Evolutionary conservation across 441 rosid species (phyloP), one percentile per base, ranked within the genome.

Genomic region (Euphorbia schlechtendalii): DNA sequence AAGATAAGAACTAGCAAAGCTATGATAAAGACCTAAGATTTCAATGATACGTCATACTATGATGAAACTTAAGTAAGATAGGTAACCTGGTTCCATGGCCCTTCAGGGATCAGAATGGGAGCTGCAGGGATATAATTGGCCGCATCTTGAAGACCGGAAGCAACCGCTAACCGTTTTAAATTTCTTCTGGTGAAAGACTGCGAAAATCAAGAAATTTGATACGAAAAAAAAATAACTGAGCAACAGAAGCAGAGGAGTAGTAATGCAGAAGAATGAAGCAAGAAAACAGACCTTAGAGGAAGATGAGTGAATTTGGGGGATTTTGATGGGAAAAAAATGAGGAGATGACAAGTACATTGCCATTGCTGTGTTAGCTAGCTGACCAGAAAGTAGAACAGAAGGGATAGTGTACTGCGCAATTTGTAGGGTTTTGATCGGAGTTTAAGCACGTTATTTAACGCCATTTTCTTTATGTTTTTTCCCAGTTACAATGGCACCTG

Each of bases 41-140:
- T 20, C 62, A 58, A 36, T 6, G 3, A 59, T 20, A 36, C 48
- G 13, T 28, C 8, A 36, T 15, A 14, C 57, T 43, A 64, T n/a
- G n/a, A 43, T 34, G 56, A 5, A 3, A 8, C 34, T 36, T 14
- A 53, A 34, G 4, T 45, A 64, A 8, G 64, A 54, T 13, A 25
- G 32, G 68, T 59, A 22, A 85, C 98, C 96, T 88, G 86, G 75
- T 83, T 83, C 97, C 96, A 89, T 18, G 89, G 84, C 0, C 96
- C 96, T 52, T 88, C 80, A 32, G 99, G 91, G 64, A 91, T 83
- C 24, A 83, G 72, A 73, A 91, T 88, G 0, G 98, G 97, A 77
- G 98, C 99, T 0, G 95, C 86, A 2, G 96, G 86, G 56, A 86
- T 84, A 65, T 73, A 73, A 76, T 65, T 74, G 27, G 89, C 74